Conservation (phyloP, 371 early-diverging fungal species). For the Mucor plumbeus region DNA sequence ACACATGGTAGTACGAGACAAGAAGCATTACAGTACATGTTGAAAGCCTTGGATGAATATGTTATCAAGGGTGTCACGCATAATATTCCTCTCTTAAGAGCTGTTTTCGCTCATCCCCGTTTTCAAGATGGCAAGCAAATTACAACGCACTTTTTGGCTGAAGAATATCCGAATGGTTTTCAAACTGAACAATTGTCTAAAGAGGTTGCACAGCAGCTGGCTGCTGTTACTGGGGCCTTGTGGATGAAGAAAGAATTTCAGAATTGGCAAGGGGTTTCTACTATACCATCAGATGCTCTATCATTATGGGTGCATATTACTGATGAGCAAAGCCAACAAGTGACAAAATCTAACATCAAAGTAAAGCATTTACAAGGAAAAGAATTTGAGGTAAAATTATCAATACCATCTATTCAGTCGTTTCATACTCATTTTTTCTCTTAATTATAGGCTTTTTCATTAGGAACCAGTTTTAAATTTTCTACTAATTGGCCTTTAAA, state of each 20-base stretch:
- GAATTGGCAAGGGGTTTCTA: slow-evolving; percentile 18
- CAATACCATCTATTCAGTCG: too few species aligned
- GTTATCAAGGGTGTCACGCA: slow-evolving; percentile 95
- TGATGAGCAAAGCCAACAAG: slow-evolving; percentile 49
- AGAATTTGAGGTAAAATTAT: slow-evolving; percentile 13
- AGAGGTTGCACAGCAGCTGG: slow-evolving; percentile 59
- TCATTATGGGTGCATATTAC: slow-evolving; percentile 63
- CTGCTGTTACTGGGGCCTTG: slow-evolving; percentile 68
- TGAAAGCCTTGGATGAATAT: slow-evolving; percentile 85
- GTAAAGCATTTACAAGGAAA: background rate
- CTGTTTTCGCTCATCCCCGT: slow-evolving; percentile 80
- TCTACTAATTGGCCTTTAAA: slow-evolving; percentile 76
- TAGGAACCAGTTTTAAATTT: slow-evolving; percentile 30
- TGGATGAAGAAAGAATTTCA: slow-evolving; percentile 70
- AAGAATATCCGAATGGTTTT: slow-evolving; percentile 93
- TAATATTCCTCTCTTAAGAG: slow-evolving; percentile 92
- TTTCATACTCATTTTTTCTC: background rate
- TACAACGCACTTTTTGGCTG: slow-evolving; percentile 89
- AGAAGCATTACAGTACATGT: slow-evolving; percentile 79
- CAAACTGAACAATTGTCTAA: slow-evolving; percentile 68
- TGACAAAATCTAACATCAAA: slow-evolving; percentile 7
- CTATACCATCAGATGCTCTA: slow-evolving; percentile 37
- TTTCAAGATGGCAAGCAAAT: slow-evolving; percentile 77
- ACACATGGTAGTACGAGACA: slow-evolving; percentile 83
- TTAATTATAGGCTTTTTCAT: slow-evolving; percentile 14